Evolutionary conservation across 208 protist species (phyloP), one percentile per base, ranked within the genome.

Genomic region (Trypanosoma melophagium): DNA sequence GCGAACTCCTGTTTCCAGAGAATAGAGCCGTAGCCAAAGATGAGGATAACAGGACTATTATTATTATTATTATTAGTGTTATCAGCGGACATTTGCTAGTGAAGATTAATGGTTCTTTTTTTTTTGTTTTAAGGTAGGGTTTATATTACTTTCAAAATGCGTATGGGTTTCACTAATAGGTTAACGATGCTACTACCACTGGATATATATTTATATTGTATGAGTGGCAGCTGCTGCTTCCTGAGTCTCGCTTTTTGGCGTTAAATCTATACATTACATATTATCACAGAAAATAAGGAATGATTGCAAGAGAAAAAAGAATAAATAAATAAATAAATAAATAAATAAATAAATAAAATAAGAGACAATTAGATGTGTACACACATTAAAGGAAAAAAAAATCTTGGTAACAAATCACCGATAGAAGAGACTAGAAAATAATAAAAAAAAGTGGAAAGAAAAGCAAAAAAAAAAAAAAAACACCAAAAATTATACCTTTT

Each of bases 1-100:
- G 86, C 81, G 63, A 95, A 95, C 68, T 89, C 81, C 65, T 92
- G 83, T 73, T 95, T 95, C 86, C 86, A 95, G 55, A 93, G 28
- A 58, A 95, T 86, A 51, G 82, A 90, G 50, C 90, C 90, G 52
- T 95, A 95, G 10, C 90, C 90, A 53, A 92, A 95, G 61, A 95
- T 58, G 41, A 95, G 68, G 60, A 90, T 81, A 56, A 74, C 68
- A 49, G 69, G 52, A 25, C 19, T 2, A 41, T 35, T 28, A 60
- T 13, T 35, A 59, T 42, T 59, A 38, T 42, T 44, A 16, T n/a
- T 59, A 19, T 42, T 59, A n/a, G 13, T 60, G 9, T 3, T 44
- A 17, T 47, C 16, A 47, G 9, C 16, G 42, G 9, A n/a, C 13
- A n/a, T 47, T n/a, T n/a, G 10, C 16, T 47, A 47, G 9, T 47